Conservation (phyloP, 306 rosid species). For the Castanopsis chinensis region DNA sequence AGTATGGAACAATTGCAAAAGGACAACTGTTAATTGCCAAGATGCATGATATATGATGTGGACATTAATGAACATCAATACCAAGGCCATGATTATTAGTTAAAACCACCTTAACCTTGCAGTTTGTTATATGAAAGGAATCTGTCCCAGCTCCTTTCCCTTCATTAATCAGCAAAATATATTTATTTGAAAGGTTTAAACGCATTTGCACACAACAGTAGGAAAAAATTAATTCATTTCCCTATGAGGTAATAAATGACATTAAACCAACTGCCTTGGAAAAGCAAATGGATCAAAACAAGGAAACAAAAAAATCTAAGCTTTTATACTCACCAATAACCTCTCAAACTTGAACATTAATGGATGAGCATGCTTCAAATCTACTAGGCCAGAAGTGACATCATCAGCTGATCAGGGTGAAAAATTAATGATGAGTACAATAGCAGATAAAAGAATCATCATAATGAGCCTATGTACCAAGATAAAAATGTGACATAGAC, state of each 20-base stretch:
- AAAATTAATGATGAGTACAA: constrained; percentile 6
- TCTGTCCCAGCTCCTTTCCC: background rate
- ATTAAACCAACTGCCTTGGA: constrained; percentile 17
- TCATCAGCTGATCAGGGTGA: constrained; percentile 49
- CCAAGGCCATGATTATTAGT: background rate
- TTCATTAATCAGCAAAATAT: too few relatives aligned
- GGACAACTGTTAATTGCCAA: background rate
- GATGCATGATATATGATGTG: background rate
- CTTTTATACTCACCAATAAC: constrained; percentile 66
- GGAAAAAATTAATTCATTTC: background rate
- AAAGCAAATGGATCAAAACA: constrained; percentile 11
- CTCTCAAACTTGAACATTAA: constrained; percentile 63
- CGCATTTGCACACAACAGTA: background rate
- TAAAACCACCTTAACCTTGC: background rate
- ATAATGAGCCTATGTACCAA: background rate
- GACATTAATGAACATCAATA: background rate
- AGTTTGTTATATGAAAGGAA: background rate
- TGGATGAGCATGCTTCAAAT: constrained; percentile 58
- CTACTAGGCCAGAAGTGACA: constrained; percentile 34
- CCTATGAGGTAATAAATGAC: background rate
- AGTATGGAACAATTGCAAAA: background rate
- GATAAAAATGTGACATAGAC: background rate
- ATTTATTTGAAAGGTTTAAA: background rate
- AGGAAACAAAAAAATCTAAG: constrained; percentile 14
- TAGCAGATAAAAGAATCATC: background rate